phyloP scores from a whole-genome alignment of 2,329 filamentous ascomycete genomes.

The Stemphylium beticola region DNA sequence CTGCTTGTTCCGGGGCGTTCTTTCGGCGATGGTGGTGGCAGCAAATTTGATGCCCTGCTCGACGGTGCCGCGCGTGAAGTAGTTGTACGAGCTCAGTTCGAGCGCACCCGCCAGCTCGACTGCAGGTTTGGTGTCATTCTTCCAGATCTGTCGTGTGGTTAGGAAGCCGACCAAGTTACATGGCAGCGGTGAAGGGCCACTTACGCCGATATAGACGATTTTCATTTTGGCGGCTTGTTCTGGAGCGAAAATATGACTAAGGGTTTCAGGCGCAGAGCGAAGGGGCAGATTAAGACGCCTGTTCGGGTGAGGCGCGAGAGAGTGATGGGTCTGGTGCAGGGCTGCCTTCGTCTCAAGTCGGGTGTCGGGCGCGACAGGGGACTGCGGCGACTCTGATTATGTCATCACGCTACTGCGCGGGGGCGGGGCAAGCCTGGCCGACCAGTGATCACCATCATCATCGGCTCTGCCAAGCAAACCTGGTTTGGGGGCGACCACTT shows the following conservation, averaged over 20 bases:
- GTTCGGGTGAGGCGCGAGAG: not conserved
- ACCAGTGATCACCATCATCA: conserved; percentile 22
- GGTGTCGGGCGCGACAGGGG: not conserved
- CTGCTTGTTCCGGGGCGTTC: conserved; percentile 79
- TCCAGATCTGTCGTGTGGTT: conserved; percentile 68
- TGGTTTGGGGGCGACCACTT: conserved; percentile 4
- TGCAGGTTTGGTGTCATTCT: conserved; percentile 76
- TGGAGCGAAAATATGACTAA: not conserved
- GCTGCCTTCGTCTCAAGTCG: not conserved
- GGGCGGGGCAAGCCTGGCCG: conserved; percentile 32
- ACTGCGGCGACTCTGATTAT: conserved; percentile 15
- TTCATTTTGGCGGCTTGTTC: conserved; percentile 66
- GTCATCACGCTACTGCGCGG: conserved; percentile 27
- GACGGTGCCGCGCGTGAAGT: conserved; percentile 65
- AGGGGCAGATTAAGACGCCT: too few species aligned
- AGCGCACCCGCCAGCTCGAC: conserved; percentile 69
- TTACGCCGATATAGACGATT: conserved; percentile 85
- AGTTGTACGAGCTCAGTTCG: conserved; percentile 83
- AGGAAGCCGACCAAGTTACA: not conserved
- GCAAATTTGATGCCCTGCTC: too few species aligned
- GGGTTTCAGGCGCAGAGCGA: not conserved
- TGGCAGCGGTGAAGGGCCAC: conserved; percentile 43
- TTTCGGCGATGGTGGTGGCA: conserved; percentile 69
- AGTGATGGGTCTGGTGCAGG: not conserved
- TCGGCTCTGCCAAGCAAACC: conserved; percentile 21